A percentile compares a stretch with the other conserved stretches of the same genome.
Evolutionary conservation across 148 eudicot genomes (phyloP).

Genomic region (Gaultheria prostrata): DNA sequence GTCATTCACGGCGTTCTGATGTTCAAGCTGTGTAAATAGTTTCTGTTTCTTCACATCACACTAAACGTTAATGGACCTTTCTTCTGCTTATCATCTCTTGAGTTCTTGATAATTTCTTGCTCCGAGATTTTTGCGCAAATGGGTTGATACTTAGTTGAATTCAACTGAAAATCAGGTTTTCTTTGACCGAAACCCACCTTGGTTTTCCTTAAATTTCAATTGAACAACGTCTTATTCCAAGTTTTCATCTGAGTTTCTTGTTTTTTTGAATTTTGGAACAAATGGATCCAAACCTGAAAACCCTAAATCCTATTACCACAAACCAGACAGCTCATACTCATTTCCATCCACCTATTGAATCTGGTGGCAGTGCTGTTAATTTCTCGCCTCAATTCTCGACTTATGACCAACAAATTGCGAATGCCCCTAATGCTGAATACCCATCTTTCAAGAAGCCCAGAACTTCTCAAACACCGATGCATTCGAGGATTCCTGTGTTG

Average conservation of each 20-base stretch:
- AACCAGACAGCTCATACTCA: background rate
- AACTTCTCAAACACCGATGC: conserved; percentile 8
- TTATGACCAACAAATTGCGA: background rate
- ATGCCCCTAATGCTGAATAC: background rate
- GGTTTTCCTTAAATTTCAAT: background rate
- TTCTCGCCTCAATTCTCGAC: background rate
- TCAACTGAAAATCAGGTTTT: background rate
- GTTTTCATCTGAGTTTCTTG: background rate
- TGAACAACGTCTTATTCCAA: background rate
- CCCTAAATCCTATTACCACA: conserved; percentile 3
- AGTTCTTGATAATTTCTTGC: background rate
- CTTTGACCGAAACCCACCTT: background rate
- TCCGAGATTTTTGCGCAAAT: background rate
- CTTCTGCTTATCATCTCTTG: background rate
- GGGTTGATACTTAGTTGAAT: background rate
- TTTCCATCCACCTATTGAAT: background rate
- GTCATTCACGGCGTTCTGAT: background rate
- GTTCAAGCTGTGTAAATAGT: background rate
- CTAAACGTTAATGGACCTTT: background rate
- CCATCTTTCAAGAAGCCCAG: conserved; percentile 23
- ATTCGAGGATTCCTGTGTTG: background rate
- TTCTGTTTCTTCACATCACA: background rate
- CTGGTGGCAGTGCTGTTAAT: background rate
- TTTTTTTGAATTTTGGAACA: background rate
- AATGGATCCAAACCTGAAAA: conserved; percentile 1